These are phyloP conservation scores for Diaporthe nobilis DNA, from an alignment of 2,329 filamentous ascomycete species.

Conservation along the genomic window DNA sequence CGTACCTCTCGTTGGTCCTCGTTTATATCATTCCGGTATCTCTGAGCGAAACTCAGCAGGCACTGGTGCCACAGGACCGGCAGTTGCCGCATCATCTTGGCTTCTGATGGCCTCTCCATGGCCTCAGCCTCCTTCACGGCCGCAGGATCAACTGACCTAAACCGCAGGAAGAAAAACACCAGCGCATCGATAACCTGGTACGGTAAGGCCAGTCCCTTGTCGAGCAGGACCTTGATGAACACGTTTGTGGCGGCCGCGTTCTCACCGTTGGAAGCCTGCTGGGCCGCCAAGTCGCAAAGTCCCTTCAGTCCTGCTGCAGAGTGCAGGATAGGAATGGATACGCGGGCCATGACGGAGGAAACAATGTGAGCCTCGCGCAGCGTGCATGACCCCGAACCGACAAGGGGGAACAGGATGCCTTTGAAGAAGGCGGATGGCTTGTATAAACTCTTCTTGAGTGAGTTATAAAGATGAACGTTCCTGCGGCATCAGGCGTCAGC, in stretches of 20 bases:
- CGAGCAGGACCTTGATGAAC: constrained; percentile 91
- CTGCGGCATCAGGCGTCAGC: background rate
- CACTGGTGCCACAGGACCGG: constrained; percentile 98
- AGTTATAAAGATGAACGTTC: constrained; percentile 88
- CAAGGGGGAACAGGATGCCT: constrained; percentile 91
- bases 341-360: constrained; percentile 84
- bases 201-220: constrained; percentile 97
- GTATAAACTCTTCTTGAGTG: constrained; percentile 92
- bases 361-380: constrained; percentile 93
- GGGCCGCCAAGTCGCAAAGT: constrained; percentile 93
- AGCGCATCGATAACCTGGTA: constrained; percentile 95
- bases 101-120: constrained; percentile 60
- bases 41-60: constrained; percentile 90
- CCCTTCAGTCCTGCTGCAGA: constrained; percentile 92
- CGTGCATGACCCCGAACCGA: constrained; percentile 88
- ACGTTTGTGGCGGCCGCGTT: constrained; percentile 94
- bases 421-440: constrained; percentile 98
- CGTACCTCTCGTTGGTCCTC: constrained; percentile 82
- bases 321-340: constrained; percentile 91
- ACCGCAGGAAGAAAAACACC: constrained; percentile 96
- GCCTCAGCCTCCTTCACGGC: constrained; percentile 67
- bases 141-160: constrained; percentile 78
- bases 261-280: constrained; percentile 88
- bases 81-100: constrained; percentile 63
- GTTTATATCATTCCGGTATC: constrained; percentile 96